Percentiles rank a stretch among this genome's conserved stretches.
Conservation (phyloP, 164 flowering plant species). For the Chimonanthus praecox region DNA sequence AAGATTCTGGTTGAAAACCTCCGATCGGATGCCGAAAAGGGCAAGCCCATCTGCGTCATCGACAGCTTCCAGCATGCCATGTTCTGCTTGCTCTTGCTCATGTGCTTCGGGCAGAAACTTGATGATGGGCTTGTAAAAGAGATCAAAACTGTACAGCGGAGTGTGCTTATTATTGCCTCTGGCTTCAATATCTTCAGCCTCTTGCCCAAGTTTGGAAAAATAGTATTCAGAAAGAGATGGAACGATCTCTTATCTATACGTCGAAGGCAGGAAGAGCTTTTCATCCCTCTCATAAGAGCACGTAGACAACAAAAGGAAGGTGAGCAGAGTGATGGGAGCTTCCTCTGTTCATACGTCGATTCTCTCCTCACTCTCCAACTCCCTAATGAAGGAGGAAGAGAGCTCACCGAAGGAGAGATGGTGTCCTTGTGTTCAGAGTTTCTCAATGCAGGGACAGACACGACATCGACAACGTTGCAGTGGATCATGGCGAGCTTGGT, state of each 20-base stretch:
- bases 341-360: slow-evolving; percentile 21
- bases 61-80: slow-evolving; percentile 25
- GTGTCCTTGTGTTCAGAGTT: slow-evolving; percentile 31
- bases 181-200: slow-evolving; percentile 16
- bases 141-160: slow-evolving; percentile 14
- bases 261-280: slow-evolving; percentile 10
- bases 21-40: not conserved
- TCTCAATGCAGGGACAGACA: slow-evolving; percentile 30
- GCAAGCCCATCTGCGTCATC: slow-evolving; percentile 10
- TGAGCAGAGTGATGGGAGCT: slow-evolving; percentile 3
- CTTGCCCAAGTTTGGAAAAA: slow-evolving; percentile 22
- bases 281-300: slow-evolving; percentile 18
- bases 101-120: slow-evolving; percentile 42
- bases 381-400: slow-evolving; percentile 26
- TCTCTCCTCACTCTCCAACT: slow-evolving; percentile 19
- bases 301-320: not conserved
- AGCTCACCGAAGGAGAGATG: slow-evolving; percentile 27
- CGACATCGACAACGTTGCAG: slow-evolving; percentile 27
- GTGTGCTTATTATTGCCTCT: slow-evolving; percentile 1
- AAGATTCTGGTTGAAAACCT: slow-evolving; percentile 12
- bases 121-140: slow-evolving; percentile 25
- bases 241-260: slow-evolving; percentile 14
- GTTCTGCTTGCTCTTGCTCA: slow-evolving; percentile 26
- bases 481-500: slow-evolving; percentile 33
- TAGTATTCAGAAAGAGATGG: slow-evolving; percentile 23